Base-by-base conservation (phyloP, 1,139 yeast genomes). In the Wickerhamomyces sp. region DNA sequence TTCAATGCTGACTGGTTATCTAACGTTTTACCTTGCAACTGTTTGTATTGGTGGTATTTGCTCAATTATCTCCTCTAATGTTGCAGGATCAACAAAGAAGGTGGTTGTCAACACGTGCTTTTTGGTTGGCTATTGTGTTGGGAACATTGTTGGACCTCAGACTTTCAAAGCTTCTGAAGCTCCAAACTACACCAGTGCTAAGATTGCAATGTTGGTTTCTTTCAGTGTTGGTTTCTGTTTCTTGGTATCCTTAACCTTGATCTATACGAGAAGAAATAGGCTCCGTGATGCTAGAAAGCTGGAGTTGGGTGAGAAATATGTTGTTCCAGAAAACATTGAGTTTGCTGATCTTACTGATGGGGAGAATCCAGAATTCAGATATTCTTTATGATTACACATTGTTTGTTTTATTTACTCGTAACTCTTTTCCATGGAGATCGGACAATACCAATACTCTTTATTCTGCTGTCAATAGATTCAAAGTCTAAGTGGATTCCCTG, bases 11-110 rank as follows among this genome's bases (percentile, higher is more conserved):
- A 27, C 44, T 10, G 31, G 31, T 10, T 29, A 29, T 29, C 31
- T 29, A 11, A 29, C 31, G 10, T 43, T 46, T 38, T 48, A 46
- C 37, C n/a, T 44, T 8, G 45, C 44, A 11, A 45, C 51, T 9
- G 43, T 42, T 15, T 34, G 39, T 7, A 42, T 44, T 10, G 33
- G 45, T 18, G 49, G 49, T 32, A 30, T 45, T 23, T 42, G 44
- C 23, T 45, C 49, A 14, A 29, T 43, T 13, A 34, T 47, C 33
- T 38, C 51, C 27, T 71, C 79, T 8, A 78, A 77, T 58, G 47
- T 72, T 27, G 79, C 81, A 10, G 87, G 87, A 10, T 76, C 76
- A 52, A 79, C 87, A 27, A 81, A 81, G 62, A 79, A 79, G 54
- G 62, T 69, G 37, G 68, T 76, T 9, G 68, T 70, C 18, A 62